These are phyloP conservation scores for Solanum microdontum DNA, from an alignment of 257 asterid species.

Conservation along the genomic window DNA sequence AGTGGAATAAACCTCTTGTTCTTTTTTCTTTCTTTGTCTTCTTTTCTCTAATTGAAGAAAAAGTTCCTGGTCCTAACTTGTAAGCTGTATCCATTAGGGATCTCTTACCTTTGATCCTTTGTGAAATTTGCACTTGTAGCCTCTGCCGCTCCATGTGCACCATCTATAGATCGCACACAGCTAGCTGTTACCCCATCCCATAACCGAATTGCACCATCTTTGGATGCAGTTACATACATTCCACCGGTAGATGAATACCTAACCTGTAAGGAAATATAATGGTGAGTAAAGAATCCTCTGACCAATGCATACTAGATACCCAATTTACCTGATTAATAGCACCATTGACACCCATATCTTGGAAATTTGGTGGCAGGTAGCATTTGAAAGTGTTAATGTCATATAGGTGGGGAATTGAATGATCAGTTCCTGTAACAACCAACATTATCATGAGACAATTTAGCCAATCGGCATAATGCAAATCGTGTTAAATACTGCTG, in stretches of 20 bases:
- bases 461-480: not conserved
- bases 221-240: constrained; percentile 81
- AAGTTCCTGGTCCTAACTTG: not conserved
- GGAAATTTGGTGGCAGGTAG: constrained; percentile 57
- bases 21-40: not conserved
- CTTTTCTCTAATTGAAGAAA: not conserved
- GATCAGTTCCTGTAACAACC: constrained; percentile 66
- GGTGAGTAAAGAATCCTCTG: not conserved
- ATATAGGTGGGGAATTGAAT: constrained; percentile 62
- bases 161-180: constrained; percentile 54
- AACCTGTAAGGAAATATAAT: constrained; percentile 28
- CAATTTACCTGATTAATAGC: constrained; percentile 67
- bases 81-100: not conserved
- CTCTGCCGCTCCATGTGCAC: constrained; percentile 76
- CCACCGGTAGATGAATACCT: constrained; percentile 68
- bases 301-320: not conserved
- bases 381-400: constrained; percentile 80
- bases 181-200: constrained; percentile 82
- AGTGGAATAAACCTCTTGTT: not conserved
- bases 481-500: not conserved
- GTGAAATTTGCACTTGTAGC: constrained; percentile 69
- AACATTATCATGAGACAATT: not conserved
- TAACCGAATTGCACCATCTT: constrained; percentile 64
- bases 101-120: constrained; percentile 56
- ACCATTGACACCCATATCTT: constrained; percentile 48